phyloP scores from a whole-genome alignment of 495 filamentous ascomycete species.

The Sabuloglossum arenarium region DNA sequence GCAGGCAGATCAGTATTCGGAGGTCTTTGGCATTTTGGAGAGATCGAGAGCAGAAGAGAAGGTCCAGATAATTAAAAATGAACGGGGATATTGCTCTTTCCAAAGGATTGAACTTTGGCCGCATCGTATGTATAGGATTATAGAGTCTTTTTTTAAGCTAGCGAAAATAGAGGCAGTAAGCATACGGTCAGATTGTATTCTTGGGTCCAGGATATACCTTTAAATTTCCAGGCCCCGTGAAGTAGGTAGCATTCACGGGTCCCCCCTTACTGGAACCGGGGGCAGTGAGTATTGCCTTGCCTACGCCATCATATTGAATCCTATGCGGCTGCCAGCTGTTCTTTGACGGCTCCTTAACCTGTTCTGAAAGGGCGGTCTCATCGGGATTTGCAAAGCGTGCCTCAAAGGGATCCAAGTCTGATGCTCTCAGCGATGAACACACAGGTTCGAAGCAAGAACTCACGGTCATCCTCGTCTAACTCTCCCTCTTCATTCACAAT shows the following conservation, averaged over 20 bases:
- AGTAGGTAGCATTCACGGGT: neutral
- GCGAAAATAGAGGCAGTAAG: neutral
- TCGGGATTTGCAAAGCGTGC: conserved; percentile 50
- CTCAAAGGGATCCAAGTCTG: conserved; percentile 54
- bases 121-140: conserved; percentile 11
- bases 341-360: conserved; percentile 28
- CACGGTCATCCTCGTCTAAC: conserved; percentile 23
- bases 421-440: conserved; percentile 10
- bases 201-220: conserved; percentile 8
- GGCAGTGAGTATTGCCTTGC: neutral
- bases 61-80: conserved; percentile 61
- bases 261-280: neutral
- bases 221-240: conserved; percentile 19
- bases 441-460: neutral
- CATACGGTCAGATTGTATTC: neutral
- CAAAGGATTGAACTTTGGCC: conserved; percentile 9
- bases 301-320: neutral
- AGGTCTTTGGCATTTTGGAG: conserved; percentile 39
- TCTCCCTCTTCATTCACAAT: conserved; percentile 23
- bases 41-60: conserved; percentile 55
- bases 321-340: conserved; percentile 32
- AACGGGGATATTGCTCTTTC: conserved; percentile 33
- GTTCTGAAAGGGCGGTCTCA: conserved; percentile 28
- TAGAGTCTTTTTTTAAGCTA: conserved; percentile 38
- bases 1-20: conserved; percentile 54